Percentiles rank a stretch among this genome's conserved stretches.
Conservation (phyloP, 2,329 filamentous ascomycete species). For the Didymella arachidicola region DNA sequence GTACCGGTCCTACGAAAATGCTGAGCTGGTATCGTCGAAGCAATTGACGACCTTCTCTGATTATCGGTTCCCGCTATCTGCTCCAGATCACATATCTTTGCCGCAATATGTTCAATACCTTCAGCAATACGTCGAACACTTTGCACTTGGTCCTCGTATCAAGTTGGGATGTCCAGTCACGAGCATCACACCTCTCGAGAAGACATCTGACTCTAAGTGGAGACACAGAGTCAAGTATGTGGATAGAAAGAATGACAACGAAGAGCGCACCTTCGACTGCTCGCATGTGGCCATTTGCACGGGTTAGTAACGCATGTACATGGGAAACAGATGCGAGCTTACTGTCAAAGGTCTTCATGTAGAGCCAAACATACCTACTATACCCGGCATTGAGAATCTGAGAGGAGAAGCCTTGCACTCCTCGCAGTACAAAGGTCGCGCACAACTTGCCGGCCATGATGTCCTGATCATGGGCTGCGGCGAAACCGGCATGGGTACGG, state of each 20-base stretch:
- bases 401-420: slow-evolving; percentile 41
- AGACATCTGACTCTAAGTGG: slow-evolving; percentile 31
- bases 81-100: slow-evolving; percentile 47
- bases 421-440: slow-evolving; percentile 39
- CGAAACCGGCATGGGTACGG: slow-evolving; percentile 45
- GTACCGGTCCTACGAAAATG: slow-evolving; percentile 59
- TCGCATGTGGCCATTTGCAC: slow-evolving; percentile 44
- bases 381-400: slow-evolving; percentile 41
- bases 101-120: slow-evolving; percentile 46
- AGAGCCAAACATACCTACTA: slow-evolving; percentile 39
- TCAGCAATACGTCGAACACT: slow-evolving; percentile 38
- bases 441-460: slow-evolving; percentile 38
- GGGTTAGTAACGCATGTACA: slow-evolving; percentile 1
- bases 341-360: slow-evolving; percentile 33
- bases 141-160: slow-evolving; percentile 34
- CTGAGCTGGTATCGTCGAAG: slow-evolving; percentile 61
- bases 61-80: slow-evolving; percentile 54
- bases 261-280: slow-evolving; percentile 36
- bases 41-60: slow-evolving; percentile 62
- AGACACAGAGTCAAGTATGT: slow-evolving; percentile 41
- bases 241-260: slow-evolving; percentile 21
- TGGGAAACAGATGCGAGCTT: not conserved
- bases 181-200: slow-evolving; percentile 31
- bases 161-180: slow-evolving; percentile 39
- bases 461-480: slow-evolving; percentile 44